phyloP scores from a whole-genome alignment of 768 basidiomycete genomes.

The Daedaleopsis nitida region DNA sequence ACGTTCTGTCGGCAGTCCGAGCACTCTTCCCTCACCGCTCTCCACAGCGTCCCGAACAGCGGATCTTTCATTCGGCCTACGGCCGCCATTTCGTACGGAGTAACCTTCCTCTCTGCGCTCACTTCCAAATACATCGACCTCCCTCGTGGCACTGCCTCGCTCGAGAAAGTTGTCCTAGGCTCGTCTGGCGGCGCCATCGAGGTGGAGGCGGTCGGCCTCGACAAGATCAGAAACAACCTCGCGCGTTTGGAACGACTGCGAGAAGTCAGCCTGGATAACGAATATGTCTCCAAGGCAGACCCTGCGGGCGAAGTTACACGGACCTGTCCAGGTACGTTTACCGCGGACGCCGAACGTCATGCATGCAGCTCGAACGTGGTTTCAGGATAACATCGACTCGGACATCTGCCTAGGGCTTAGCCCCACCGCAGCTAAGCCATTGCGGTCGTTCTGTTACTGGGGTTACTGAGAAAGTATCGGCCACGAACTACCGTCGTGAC shows the following conservation, averaged over 20 bases:
- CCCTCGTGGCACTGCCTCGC: slow-evolving; percentile 49
- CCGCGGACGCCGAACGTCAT: not conserved
- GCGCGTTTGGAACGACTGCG: slow-evolving; percentile 65
- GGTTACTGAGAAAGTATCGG: no score
- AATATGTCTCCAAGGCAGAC: slow-evolving; percentile 57
- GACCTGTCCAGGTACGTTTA: slow-evolving; percentile 68
- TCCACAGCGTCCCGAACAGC: slow-evolving; percentile 53
- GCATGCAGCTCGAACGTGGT: no score
- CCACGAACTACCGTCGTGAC: no score
- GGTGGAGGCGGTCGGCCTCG: slow-evolving; percentile 83
- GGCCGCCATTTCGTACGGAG: slow-evolving; percentile 58
- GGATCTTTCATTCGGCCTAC: slow-evolving; percentile 84
- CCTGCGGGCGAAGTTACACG: slow-evolving; percentile 50
- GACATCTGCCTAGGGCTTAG: no score
- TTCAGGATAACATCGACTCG: no score
- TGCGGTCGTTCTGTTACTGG: no score
- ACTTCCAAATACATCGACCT: slow-evolving; percentile 75
- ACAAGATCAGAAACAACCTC: slow-evolving; percentile 75
- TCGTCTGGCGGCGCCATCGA: slow-evolving; percentile 82
- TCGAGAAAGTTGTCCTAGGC: slow-evolving; percentile 72
- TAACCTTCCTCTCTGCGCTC: slow-evolving; percentile 75
- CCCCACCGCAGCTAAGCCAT: no score
- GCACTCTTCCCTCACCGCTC: slow-evolving; percentile 3
- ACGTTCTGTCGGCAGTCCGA: slow-evolving; percentile 23
- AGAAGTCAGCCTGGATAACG: slow-evolving; percentile 79